These are phyloP conservation scores for Chaetomiaceae sp. DNA, from an alignment of 2,329 filamentous ascomycete genomes.

Conservation along the genomic window DNA sequence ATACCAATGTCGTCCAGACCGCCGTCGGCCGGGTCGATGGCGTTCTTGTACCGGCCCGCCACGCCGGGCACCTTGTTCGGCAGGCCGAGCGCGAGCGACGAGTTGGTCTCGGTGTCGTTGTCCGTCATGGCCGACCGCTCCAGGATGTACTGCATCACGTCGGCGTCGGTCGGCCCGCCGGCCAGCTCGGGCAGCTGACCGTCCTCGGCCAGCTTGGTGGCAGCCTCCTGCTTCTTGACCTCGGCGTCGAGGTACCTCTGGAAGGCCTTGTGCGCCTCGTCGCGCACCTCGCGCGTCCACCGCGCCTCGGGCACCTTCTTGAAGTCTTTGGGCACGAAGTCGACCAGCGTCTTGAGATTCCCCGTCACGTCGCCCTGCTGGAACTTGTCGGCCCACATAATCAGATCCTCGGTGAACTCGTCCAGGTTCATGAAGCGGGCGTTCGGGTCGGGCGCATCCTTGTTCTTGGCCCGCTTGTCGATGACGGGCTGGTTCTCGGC, in stretches of 20 bases:
- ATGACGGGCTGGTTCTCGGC: conserved; percentile 70
- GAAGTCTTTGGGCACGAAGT: conserved; percentile 30
- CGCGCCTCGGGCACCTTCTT: conserved; percentile 24
- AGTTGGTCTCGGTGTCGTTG: conserved; percentile 34
- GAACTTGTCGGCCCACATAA: conserved; percentile 38
- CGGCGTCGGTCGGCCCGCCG: conserved; percentile 27
- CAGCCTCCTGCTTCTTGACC: conserved; percentile 22
- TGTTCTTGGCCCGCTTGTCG: conserved; percentile 58
- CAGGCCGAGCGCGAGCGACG: conserved; percentile 46
- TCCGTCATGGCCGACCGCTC: conserved; percentile 36
- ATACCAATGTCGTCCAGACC: conserved; percentile 47
- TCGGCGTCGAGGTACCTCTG: conserved; percentile 23
- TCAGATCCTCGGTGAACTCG: conserved; percentile 57
- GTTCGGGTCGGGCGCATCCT: conserved; percentile 49
- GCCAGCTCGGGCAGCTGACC: background rate
- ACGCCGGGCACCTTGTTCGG: conserved; percentile 50
- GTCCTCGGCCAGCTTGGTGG: conserved; percentile 28
- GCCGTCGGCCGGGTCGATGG: conserved; percentile 46
- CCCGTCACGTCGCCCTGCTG: conserved; percentile 23
- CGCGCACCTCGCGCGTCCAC: conserved; percentile 26
- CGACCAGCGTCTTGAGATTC: conserved; percentile 37
- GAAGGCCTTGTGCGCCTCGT: conserved; percentile 27
- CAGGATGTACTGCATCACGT: conserved; percentile 31
- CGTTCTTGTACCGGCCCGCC: conserved; percentile 44
- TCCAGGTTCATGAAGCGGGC: conserved; percentile 57